Percentiles rank a stretch among this genome's conserved stretches.
phyloP scores from a whole-genome alignment of 1,284 basidiomycete species.

The Apiotrichum brassicae region DNA sequence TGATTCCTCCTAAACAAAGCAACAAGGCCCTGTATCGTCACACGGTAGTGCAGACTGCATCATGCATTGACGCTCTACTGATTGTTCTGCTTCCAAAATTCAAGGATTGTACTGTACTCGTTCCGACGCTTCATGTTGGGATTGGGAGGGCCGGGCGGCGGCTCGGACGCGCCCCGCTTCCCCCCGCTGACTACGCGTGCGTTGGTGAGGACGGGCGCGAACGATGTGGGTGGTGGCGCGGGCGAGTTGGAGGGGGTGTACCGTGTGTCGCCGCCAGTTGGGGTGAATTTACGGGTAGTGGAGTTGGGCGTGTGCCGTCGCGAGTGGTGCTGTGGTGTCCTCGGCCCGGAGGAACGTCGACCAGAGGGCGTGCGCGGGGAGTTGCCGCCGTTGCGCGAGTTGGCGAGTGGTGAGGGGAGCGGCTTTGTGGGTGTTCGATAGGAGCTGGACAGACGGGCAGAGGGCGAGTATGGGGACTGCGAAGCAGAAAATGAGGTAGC shows the following conservation, averaged over 20 bases:
- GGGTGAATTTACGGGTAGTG: background rate
- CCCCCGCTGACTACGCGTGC: background rate
- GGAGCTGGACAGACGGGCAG: background rate
- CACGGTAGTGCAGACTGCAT: too few species aligned
- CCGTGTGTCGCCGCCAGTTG: background rate
- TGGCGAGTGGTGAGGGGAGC: background rate
- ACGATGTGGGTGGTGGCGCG: background rate
- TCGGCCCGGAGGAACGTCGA: background rate
- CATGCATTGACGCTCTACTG: too few species aligned
- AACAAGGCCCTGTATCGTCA: too few species aligned
- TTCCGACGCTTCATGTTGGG: background rate
- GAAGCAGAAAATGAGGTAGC: background rate
- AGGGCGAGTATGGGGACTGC: background rate
- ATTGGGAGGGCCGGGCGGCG: background rate
- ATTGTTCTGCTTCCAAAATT: conserved; percentile 1
- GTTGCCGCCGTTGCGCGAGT: background rate
- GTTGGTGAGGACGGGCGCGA: background rate
- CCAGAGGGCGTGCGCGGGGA: background rate
- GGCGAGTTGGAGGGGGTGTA: background rate
- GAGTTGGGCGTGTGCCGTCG: background rate
- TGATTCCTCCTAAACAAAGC: too few species aligned
- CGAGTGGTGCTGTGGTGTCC: background rate
- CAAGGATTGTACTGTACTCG: background rate
- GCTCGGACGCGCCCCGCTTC: background rate
- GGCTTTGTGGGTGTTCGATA: background rate